Percentiles rank a stretch among this genome's conserved stretches.
phyloP scores from a whole-genome alignment of 148 eudicot genomes.

The Heliamphora exappendiculata region DNA sequence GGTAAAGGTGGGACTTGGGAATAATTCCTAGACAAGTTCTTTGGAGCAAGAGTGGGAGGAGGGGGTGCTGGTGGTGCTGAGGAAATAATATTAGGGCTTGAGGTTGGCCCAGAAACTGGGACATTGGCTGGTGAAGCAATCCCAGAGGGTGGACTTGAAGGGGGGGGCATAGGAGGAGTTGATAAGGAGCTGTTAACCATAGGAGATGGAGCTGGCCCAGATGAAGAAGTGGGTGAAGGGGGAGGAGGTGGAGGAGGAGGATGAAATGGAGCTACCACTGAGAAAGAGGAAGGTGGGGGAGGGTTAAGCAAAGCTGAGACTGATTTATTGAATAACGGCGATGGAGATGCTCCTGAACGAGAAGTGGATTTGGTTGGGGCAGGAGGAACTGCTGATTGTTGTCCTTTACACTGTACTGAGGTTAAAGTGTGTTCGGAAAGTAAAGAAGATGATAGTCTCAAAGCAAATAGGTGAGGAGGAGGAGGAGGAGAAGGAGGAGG shows the following conservation, averaged over 20 bases:
- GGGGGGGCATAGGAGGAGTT: constrained; percentile 28
- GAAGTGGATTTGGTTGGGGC: constrained; percentile 18
- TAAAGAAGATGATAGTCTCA: background rate
- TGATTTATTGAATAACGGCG: constrained; percentile 5
- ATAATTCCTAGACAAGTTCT: constrained; percentile 20
- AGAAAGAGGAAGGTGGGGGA: constrained; percentile 15
- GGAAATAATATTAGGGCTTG: constrained; percentile 14
- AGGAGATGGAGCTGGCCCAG: background rate
- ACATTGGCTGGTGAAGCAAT: constrained; percentile 19
- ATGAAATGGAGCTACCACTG: background rate
- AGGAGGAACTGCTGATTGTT: background rate
- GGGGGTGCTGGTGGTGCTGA: constrained; percentile 51
- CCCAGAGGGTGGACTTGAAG: constrained; percentile 26
- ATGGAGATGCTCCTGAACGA: constrained; percentile 13
- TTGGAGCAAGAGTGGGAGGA: constrained; percentile 22
- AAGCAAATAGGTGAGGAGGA: constrained; percentile 1
- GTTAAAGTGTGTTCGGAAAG: background rate
- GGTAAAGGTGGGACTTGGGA: constrained; percentile 47
- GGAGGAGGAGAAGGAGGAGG: constrained; percentile 16
- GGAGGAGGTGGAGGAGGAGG: constrained; percentile 17
- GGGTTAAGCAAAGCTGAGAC: constrained; percentile 15
- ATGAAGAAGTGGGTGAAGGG: constrained; percentile 1
- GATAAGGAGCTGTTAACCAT: constrained; percentile 9
- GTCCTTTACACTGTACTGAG: background rate
- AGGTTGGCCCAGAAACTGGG: constrained; percentile 22